Evolutionary conservation across 805 yeast species (phyloP), one percentile per base, ranked within the genome.

Genomic region (Groenewaldozyma tartarivorans): DNA sequence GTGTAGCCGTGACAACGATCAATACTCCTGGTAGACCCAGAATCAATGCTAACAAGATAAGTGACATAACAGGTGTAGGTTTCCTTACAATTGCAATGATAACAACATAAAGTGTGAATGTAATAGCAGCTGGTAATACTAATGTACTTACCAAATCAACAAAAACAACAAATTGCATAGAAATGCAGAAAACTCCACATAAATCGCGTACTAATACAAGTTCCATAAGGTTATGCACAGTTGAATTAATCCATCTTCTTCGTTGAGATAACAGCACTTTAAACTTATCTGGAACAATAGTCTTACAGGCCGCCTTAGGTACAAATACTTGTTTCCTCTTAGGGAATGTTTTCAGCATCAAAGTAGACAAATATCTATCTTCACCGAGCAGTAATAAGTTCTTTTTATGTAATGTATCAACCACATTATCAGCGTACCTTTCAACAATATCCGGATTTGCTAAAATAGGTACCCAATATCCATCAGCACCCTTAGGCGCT

Each of bases 181-280:
- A 86, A 52, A 86, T 83, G 53, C 96, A 88, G 60, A 88, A 88
- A 0, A 94, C 85, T 50, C 96, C 96, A 71, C 96, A 88, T 48
- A 88, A 70, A 60, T 88, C 95, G 44, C 78, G 79, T 30, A 87
- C 90, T 48, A 85, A 62, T 1, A 80, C 82, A 53, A 88, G 74
- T 58, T 88, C 96, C 81, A 88, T 75, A 60, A 88, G 71, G 56
- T 88, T 88, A 61, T 88, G 96, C 20, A 88, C 92, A 0, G 96
- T 88, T 3, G 96, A 87, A 61, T 88, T 88, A 50, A 88, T 88
- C 96, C 96, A 88, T 60, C 96, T 81, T 66, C 96, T 84, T 60
- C 96, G 79, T 60, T 88, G 96, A 0, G 96, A 88, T 36, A 88
- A 66, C 47, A 88, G 66, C 41, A 88, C 92, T 43, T 63, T 70